phyloP scores from a whole-genome alignment of 768 basidiomycete genomes.

The Dacryopinax spathularia region DNA sequence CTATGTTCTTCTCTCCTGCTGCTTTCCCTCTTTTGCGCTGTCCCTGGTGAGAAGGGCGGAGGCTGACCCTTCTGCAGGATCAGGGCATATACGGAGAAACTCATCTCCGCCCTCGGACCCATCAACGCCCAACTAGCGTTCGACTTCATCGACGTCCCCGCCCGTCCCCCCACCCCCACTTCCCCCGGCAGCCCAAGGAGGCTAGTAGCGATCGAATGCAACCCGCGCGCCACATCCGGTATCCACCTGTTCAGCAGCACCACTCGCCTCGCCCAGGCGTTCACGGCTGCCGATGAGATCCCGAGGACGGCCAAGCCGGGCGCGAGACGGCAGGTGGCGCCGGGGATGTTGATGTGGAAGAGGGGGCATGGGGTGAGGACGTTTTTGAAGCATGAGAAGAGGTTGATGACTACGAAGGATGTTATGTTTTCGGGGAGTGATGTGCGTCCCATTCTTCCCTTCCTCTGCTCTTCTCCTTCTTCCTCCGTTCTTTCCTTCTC shows the following conservation, averaged over 20 bases:
- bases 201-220: slow-evolving; percentile 8
- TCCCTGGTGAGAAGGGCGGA: no score
- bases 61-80: no score
- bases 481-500: no score
- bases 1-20: no score
- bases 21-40: no score
- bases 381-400: slow-evolving; percentile 2
- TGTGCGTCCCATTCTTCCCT: no score
- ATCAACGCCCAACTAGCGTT: slow-evolving; percentile 3
- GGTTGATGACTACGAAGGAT: slow-evolving; percentile 5
- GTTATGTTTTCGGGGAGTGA: slow-evolving; percentile 5
- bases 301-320: slow-evolving; percentile 4
- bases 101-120: neutral
- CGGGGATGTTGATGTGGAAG: slow-evolving; percentile 9
- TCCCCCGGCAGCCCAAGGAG: no score
- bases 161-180: no score
- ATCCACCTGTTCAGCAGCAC: slow-evolving; percentile 6
- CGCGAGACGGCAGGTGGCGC: slow-evolving; percentile 6
- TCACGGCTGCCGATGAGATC: neutral
- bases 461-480: no score
- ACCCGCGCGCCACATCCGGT: slow-evolving; percentile 7
- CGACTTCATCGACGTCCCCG: slow-evolving; percentile 6
- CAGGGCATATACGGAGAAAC: neutral
- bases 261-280: neutral
- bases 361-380: slow-evolving; percentile 1